phyloP scores from a whole-genome alignment of 2,329 filamentous ascomycete genomes.

The Diaporthe sp. region DNA sequence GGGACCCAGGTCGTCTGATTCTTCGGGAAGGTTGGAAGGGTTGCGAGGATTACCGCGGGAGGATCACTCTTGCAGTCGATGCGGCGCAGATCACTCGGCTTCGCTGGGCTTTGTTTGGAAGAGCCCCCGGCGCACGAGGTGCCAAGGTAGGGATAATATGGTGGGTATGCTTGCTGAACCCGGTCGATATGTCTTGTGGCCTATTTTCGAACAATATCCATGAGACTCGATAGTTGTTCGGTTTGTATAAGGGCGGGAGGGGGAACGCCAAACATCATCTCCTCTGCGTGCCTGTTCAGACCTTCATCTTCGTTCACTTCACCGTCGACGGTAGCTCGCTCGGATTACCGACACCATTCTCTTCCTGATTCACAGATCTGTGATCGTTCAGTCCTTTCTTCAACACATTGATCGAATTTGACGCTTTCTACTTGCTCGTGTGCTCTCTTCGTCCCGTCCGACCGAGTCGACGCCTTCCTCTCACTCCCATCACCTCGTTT shows the following conservation, averaged over 20 bases:
- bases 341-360: slow-evolving; percentile 18
- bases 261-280: background rate
- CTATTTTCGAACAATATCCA: slow-evolving; percentile 27
- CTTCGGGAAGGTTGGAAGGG: slow-evolving; percentile 28
- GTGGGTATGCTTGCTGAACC: slow-evolving; percentile 13
- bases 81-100: slow-evolving; percentile 14
- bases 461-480: slow-evolving; percentile 7
- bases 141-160: slow-evolving; percentile 8
- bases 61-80: slow-evolving; percentile 20
- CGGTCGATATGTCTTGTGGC: slow-evolving; percentile 9
- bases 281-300: too few species aligned
- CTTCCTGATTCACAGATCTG: slow-evolving; percentile 32
- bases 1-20: slow-evolving; percentile 23
- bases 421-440: background rate
- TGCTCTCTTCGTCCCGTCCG: slow-evolving; percentile 6
- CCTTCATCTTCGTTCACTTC: slow-evolving; percentile 15
- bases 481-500: slow-evolving; percentile 14
- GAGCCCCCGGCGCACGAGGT: slow-evolving; percentile 8
- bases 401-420: background rate
- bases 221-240: slow-evolving; percentile 15
- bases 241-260: slow-evolving; percentile 23
- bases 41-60: slow-evolving; percentile 25
- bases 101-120: slow-evolving; percentile 25
- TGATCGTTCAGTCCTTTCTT: slow-evolving; percentile 37
- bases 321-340: slow-evolving; percentile 9